Conservation (phyloP, 1,139 yeast species). For the Trichomonascaceae sp. region DNA sequence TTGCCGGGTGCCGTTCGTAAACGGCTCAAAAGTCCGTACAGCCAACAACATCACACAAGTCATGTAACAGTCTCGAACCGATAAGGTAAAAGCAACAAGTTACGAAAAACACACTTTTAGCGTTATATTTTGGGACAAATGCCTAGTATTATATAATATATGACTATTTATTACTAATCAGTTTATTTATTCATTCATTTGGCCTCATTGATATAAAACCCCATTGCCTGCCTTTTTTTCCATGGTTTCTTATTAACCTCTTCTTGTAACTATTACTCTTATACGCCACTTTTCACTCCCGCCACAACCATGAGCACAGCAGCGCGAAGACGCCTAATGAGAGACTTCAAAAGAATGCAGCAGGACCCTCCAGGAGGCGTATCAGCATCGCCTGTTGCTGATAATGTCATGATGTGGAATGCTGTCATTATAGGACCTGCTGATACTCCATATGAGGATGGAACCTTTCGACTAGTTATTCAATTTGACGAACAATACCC, state of each 20-base stretch:
- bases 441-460: conserved; percentile 97
- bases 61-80: neutral
- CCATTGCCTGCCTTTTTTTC: neutral
- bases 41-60: no score
- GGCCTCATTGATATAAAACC: neutral
- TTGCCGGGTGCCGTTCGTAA: no score
- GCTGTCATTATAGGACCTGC: conserved; percentile 98
- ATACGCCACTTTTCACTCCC: neutral
- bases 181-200: neutral
- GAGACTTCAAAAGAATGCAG: conserved; percentile 97
- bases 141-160: neutral
- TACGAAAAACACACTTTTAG: neutral
- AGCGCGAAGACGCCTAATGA: conserved; percentile 96
- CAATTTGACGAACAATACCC: conserved; percentile 98
- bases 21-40: no score
- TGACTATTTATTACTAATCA: neutral
- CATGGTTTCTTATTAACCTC: neutral
- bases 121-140: neutral
- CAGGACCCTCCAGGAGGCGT: conserved; percentile 98
- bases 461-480: conserved; percentile 80
- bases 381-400: conserved; percentile 94
- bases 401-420: conserved; percentile 95
- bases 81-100: neutral
- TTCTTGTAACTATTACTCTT: neutral
- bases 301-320: conserved; percentile 81